A percentile compares a stretch with the other conserved stretches of the same genome.
phyloP scores from a whole-genome alignment of 2,329 filamentous ascomycete genomes.

The Verticillium albo-atrum region DNA sequence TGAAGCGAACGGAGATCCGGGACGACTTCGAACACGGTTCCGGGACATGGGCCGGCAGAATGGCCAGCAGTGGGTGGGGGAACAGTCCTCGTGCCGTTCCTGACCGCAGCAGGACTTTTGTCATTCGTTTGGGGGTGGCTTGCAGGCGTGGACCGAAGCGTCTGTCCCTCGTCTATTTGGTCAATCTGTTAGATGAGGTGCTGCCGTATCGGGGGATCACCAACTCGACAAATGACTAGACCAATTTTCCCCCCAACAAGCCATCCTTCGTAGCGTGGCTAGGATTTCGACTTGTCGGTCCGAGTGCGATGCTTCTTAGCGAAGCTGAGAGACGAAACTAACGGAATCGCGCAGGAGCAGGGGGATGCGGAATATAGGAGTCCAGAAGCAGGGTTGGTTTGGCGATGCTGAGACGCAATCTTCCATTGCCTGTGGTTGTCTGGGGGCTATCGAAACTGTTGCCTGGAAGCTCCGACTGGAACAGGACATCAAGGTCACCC shows the following conservation, averaged over 20 bases:
- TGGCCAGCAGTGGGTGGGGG: not conserved
- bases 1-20: constrained; percentile 18
- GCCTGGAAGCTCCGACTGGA: no score
- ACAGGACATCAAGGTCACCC: no score
- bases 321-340: no score
- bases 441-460: no score
- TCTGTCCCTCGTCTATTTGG: not conserved
- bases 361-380: no score
- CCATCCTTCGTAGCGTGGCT: not conserved
- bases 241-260: not conserved
- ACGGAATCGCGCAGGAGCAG: no score
- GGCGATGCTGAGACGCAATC: not conserved
- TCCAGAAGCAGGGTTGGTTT: no score
- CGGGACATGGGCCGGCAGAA: not conserved
- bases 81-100: not conserved
- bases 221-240: not conserved
- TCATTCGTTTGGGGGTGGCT: not conserved
- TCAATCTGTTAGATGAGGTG: not conserved
- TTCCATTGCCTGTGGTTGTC: not conserved
- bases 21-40: constrained; percentile 7
- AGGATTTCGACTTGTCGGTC: not conserved
- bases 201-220: not conserved
- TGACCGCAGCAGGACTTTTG: not conserved
- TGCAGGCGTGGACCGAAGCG: not conserved
- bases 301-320: no score